Evolutionary conservation across 225 moss, liverwort and hornwort genomes (phyloP).

Genomic region (Asterella californica): DNA sequence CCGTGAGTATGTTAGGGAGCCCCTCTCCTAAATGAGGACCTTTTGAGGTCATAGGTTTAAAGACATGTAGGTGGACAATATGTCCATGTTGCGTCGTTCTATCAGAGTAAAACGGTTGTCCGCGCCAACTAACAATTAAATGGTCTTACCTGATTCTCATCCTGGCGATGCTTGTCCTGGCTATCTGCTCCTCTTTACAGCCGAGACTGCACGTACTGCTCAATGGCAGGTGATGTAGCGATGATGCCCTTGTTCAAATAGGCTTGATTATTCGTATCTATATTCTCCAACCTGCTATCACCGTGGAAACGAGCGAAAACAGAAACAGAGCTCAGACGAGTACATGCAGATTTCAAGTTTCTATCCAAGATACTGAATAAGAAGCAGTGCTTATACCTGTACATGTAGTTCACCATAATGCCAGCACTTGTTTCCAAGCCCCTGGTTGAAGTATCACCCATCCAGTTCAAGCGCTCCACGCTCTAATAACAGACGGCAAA

Average conservation of each 20-base stretch:
- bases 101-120: background rate
- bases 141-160: background rate
- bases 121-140: too few species aligned
- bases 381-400: conserved; percentile 53
- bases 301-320: background rate
- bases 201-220: conserved; percentile 47
- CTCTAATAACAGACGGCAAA: conserved; percentile 40
- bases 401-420: conserved; percentile 89
- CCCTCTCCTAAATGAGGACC: too few species aligned
- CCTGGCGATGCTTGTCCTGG: background rate
- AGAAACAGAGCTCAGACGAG: background rate
- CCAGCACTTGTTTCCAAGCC: conserved; percentile 79
- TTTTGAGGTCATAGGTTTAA: too few species aligned
- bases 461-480: conserved; percentile 93
- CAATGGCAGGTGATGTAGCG: conserved; percentile 51
- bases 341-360: background rate
- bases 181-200: conserved; percentile 11
- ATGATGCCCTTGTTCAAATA: conserved; percentile 71
- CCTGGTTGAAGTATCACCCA: conserved; percentile 80
- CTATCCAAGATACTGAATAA: background rate
- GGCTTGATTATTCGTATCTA: conserved; percentile 74
- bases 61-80: background rate
- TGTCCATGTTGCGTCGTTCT: background rate
- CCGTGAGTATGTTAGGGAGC: too few species aligned
- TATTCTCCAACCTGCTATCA: conserved; percentile 64